Evolutionary conservation across 1,284 basidiomycete species (phyloP).

Genomic region (Apiotrichum porosum): DNA sequence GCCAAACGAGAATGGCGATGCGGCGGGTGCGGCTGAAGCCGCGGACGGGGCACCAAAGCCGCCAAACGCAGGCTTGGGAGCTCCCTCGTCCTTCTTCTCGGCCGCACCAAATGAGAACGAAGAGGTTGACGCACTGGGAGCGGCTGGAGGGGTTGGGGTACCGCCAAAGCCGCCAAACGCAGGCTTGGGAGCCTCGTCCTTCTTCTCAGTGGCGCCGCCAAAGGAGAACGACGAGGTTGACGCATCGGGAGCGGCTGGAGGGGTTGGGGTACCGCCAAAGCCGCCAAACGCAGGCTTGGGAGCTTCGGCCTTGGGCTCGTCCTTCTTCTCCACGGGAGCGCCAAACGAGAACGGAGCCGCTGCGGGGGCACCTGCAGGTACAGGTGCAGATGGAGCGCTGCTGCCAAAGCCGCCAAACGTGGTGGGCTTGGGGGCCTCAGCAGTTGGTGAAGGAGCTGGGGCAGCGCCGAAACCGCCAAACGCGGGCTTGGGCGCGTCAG

Average conservation of each 20-base stretch:
- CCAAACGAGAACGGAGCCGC: not conserved
- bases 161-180: conserved; percentile 4
- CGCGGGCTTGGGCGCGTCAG: too few species aligned
- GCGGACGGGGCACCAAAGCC: not conserved
- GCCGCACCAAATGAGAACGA: not conserved
- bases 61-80: conserved; percentile 3
- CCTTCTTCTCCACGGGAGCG: not conserved
- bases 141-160: not conserved
- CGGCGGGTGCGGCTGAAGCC: not conserved
- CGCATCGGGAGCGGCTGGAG: not conserved
- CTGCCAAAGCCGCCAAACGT: not conserved
- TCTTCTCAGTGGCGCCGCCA: not conserved
- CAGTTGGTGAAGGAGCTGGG: not conserved
- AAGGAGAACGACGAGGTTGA: not conserved
- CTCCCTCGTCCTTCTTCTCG: too few species aligned
- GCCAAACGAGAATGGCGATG: not conserved
- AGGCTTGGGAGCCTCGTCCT: not conserved
- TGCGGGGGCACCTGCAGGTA: not conserved
- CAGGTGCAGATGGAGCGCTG: not conserved
- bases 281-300: too few species aligned
- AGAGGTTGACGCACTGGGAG: not conserved
- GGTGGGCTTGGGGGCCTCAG: conserved; percentile 4
- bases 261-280: not conserved
- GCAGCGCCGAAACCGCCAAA: too few species aligned
- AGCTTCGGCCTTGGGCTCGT: not conserved